Evolutionary conservation across 2,329 filamentous ascomycete genomes (phyloP), one percentile per base, ranked within the genome.

Genomic region (Pseudogymnoascus sp.): DNA sequence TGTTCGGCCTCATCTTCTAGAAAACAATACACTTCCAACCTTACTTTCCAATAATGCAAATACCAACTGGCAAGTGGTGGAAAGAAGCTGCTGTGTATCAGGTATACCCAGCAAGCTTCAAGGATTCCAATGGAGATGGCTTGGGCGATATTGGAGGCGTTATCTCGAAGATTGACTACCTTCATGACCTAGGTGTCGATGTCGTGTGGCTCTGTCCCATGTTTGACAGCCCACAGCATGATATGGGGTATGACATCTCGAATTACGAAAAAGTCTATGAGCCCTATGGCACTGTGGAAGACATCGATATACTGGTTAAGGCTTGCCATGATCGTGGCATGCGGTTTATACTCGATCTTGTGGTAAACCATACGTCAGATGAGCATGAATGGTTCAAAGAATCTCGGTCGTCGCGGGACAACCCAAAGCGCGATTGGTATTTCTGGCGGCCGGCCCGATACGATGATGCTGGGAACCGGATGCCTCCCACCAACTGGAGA

Each of bases 351-450:
- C 80, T 92, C 63, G 89, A 92, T 69, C 77, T 92, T 2, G 89
- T 92, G 1, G 81, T 92, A 65, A 93, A 92, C 67, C 89, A 93
- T 71, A 91, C 88, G 0, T 88, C 84, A 2, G 83, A 88, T 65
- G 80, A 89, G 71, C 86, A 90, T 68, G 78, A 79, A 3, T 92
- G 84, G 84, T 87, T 86, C 69, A 71, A 75, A 64, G 81, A 85
- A 65, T 84, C 81, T 1, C 74, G 78, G 2, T 77, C 75, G 4
- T 81, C 79, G 1, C 80, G 77, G 64, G 70, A 74, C 6, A 81
- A 78, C 66, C 73, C 78, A 0, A 84, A 86, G 65, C 74, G 83
- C 25, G 79, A 86, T 69, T 87, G 84, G 84, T 87, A 86, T 67
- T 84, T 88, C 67, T 89, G 86, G 86, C 78, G 80, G 63, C 81